Base-by-base conservation (phyloP, 257 asterid genomes). In the Petunia axillaris region DNA sequence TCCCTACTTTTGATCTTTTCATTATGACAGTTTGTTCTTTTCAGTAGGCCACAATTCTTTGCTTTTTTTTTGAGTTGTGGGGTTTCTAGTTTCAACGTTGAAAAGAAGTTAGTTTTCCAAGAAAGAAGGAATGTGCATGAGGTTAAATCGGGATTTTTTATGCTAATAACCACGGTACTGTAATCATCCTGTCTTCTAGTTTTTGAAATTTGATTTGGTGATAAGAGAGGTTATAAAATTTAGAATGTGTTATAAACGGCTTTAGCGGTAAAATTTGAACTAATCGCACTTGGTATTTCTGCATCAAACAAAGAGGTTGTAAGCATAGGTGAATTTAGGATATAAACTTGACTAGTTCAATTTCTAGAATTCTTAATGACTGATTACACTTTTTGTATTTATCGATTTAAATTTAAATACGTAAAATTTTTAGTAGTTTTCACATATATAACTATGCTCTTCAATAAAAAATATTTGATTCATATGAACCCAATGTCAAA, bases 1-100 rank as follows among this genome's bases (percentile, higher is more conserved):
- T 71, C 80, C 80, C 82, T 7, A 63, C 81, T 86, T 84, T 83
- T 85, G 79, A 43, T 79, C 84, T 59, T 52, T 43, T 84, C 86
- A 78, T 70, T 74, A 76, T 87, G 80, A 86, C 78, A 84, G 82
- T 71, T 25, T 46, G 2, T 46, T 11, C 41, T 44, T 68, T 70
- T 1, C 58, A 44, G 25, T 25, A 9, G 9, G 25, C 5, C 41
- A 68, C 58, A 71, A 50, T 35, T 71, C 58, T 71, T 67, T 71
- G 62, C 77, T 71, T 50, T 71, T 70, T 71, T 50, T 71, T 70
- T 6, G 10, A 3, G 11, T 71, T 50, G 62, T 71, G 77, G 77
- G 77, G 77, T 71, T 71, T 71, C 60, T 71, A 25, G 59, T 70
- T 46, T 70, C 1, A 46, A 25, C 35, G 48, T 48, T 11, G 44